Evolutionary conservation across 1,139 yeast species (phyloP), one percentile per base, ranked within the genome.

Genomic region (Taphrina wiesneri): DNA sequence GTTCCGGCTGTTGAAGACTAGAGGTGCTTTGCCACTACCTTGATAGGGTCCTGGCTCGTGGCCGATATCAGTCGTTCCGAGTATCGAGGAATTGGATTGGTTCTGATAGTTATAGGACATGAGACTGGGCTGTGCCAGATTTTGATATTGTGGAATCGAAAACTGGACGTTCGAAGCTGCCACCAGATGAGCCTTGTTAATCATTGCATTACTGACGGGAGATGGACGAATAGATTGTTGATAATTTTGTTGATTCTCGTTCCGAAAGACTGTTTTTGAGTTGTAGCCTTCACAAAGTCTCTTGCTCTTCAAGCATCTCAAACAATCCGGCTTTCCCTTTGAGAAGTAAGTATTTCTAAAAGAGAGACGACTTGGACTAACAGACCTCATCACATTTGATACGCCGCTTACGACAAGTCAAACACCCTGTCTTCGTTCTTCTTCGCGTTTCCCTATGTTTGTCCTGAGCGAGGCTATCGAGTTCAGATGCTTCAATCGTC

Each of bases 351-450:
- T 26, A 28, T 6, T n/a, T n/a, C n/a, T 25, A 2, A 5, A 26
- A 28, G 6, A 19, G n/a, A 21, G 15, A 52, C 6, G 5, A 9
- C 28, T 52, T 34, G 43, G 11, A 11, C 11, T 23, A 7, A 11
- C 56, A 28, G 4, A 54, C 69, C 63, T 72, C 74, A 65, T 72
- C 74, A 61, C 74, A 72, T 47, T 72, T 72, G 34, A 72, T 70
- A 9, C 73, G 70, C 11, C 75, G 69, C 65, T 72, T 71, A 46
- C 74, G 72, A 60, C 75, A 73, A 7, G 75, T 73, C 63, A 72
- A 64, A 52, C 75, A 73, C 17, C 75, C 75, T 11, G 74, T 72
- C 52, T 73, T 72, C 9, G 75, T 73, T 46, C 75, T 68, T 23
- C 70, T 62, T 64, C 70, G 70, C 60, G 70, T 67, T 47, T 70